A percentile compares a stretch with the other conserved stretches of the same genome.
phyloP scores from a whole-genome alignment of 164 flowering plant species.

The Vitis riparia region DNA sequence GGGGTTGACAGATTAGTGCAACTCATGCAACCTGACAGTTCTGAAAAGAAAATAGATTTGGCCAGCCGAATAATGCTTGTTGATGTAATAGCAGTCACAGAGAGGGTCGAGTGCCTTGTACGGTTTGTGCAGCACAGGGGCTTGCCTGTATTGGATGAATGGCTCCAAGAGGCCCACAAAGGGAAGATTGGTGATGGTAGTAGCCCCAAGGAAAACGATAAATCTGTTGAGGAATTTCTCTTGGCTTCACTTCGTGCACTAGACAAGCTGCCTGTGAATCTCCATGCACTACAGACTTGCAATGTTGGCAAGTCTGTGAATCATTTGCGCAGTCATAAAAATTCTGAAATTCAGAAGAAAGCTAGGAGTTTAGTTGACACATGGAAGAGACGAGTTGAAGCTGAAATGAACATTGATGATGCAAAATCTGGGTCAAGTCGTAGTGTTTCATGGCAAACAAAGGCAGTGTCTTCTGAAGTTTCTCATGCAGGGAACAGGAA shows the following conservation, averaged over 20 bases:
- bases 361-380: constrained; percentile 77
- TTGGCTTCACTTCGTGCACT: constrained; percentile 83
- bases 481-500: constrained; percentile 58
- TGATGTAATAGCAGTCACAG: constrained; percentile 76
- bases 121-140: constrained; percentile 84
- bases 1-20: constrained; percentile 80
- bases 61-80: constrained; percentile 65
- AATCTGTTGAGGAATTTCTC: constrained; percentile 78
- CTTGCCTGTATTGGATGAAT: constrained; percentile 76
- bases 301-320: constrained; percentile 92
- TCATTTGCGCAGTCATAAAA: constrained; percentile 48
- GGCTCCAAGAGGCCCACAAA: constrained; percentile 93
- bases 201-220: constrained; percentile 64
- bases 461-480: constrained; percentile 48
- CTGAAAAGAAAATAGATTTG: constrained; percentile 69
- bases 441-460: constrained; percentile 63
- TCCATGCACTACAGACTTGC: constrained; percentile 78
- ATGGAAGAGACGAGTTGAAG: constrained; percentile 97
- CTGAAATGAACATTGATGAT: constrained; percentile 81
- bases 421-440: constrained; percentile 68
- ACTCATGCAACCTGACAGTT: constrained; percentile 66
- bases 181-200: constrained; percentile 69
- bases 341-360: constrained; percentile 43
- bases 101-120: constrained; percentile 70
- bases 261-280: constrained; percentile 88